Evolutionary conservation across 768 basidiomycete species (phyloP), one percentile per base, ranked within the genome.

Genomic region (Tubosaeta brunneosetosa): DNA sequence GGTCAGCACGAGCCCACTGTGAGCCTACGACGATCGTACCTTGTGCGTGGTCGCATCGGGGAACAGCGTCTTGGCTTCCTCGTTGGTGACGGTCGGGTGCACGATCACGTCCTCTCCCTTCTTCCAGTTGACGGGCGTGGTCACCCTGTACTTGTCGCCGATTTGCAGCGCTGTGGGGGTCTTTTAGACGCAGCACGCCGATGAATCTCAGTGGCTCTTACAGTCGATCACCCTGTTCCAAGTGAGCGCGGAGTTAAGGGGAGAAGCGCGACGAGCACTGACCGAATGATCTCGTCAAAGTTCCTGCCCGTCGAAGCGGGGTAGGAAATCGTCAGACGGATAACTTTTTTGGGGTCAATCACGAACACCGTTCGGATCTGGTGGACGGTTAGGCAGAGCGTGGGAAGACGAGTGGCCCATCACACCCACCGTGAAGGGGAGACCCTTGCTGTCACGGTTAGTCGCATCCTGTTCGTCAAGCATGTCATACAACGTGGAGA

Each of bases 291-390:
- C 71, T 86, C 84, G 57, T 79, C 78, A 67, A 97, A 95, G 80
- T 94, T 94, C 64, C 93, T 88, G 41, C 95, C 97, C 62, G 94
- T 94, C 12, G 92, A 86, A 45, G 95, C 94, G 53, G 97, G 97
- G 77, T 98, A 98, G 26, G 92, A 75, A 59, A 99, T 62, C 14
- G 84, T 90, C 62, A 97, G 74, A 56, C 95, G 89, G 67, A 99
- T 97, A 63, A 83, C 79, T 76, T 97, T 93, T 75, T 91, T 92
- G 42, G 97, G 94, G 74, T 99, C 97, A 64, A 99, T 92, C 59
- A 99, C 75, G 72, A 95, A 99, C 55, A 99, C 97, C 8, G 93
- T 97, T 55, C 97, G 88, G 72, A 99, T 84, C 87, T 91, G 51
- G 16, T 32, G 42, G 25, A 47, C 50, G 42, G 22, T 41, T 37